phyloP scores from a whole-genome alignment of 495 filamentous ascomycete genomes.

The Trichocladium antarcticum region DNA sequence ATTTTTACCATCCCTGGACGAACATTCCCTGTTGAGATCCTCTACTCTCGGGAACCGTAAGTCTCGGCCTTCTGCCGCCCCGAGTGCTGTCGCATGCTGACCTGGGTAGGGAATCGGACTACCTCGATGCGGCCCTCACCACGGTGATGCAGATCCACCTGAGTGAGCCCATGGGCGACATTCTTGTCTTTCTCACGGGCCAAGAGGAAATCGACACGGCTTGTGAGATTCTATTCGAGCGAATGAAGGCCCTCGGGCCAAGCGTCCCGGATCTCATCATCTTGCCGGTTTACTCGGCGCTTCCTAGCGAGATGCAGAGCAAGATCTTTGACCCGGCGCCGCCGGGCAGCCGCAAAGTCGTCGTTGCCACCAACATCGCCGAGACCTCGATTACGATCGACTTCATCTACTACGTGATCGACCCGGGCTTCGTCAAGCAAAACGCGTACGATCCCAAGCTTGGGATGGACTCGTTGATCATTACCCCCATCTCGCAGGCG shows the following conservation, averaged over 20 bases:
- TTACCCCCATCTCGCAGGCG: conserved; percentile 92
- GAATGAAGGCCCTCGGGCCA: conserved; percentile 91
- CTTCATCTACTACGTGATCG: conserved; percentile 92
- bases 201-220: conserved; percentile 97
- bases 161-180: conserved; percentile 80
- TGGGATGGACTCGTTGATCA: conserved; percentile 91
- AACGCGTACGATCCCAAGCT: conserved; percentile 95
- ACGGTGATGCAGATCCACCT: conserved; percentile 99
- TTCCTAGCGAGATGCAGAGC: conserved; percentile 90
- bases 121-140: conserved; percentile 86
- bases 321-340: conserved; percentile 90
- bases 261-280: conserved; percentile 87
- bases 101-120: conserved; percentile 58
- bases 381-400: conserved; percentile 98
- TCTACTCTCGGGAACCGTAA: conserved; percentile 78
- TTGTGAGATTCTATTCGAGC: conserved; percentile 84
- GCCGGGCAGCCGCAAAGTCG: conserved; percentile 78
- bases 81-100: not conserved
- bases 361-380: conserved; percentile 97
- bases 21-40: conserved; percentile 88
- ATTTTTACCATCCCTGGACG: conserved; percentile 95
- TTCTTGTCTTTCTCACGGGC: conserved; percentile 89
- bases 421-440: conserved; percentile 96
- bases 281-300: conserved; percentile 84
- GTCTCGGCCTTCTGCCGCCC: not conserved